Evolutionary conservation across 2,329 filamentous ascomycete genomes (phyloP), one percentile per base, ranked within the genome.

Genomic region (Colletotrichum sp.): DNA sequence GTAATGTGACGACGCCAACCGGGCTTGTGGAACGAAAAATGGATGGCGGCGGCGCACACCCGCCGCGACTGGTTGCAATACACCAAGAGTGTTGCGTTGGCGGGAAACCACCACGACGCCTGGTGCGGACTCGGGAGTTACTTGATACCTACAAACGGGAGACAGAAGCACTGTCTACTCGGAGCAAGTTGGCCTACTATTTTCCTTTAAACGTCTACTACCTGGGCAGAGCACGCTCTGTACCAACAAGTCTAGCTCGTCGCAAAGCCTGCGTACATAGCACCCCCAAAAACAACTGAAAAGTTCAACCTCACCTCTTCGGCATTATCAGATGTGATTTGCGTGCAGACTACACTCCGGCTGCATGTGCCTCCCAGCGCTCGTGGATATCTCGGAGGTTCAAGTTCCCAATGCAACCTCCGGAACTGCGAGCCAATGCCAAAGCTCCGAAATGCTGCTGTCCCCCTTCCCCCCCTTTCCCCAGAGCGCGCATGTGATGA

Each of bases 401-500:
- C 66, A 13, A 59, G 9, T 21, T 21, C 18, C 39, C 13, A 24
- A 43, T 52, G 65, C 36, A 63, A 60, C 48, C 64, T 43, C n/a
- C 70, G 70, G 61, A n/a, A 36, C 63, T 7, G 24, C 39, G 32
- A 67, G 7, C 73, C 73, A 75, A 75, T 61, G 61, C 39, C 26
- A 67, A 34, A 66, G n/a, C 26, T 16, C 12, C 28, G 48, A 21
- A 48, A n/a, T 48, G 39, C 36, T 43, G 39, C 7, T 13, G 10
- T 13, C 6, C 18, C 18, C 24, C 24, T 26, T 7, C 26, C 26
- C 26, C 28, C 28, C 43, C 43, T 52, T 52, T 7, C 16, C 36
- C 36, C 15, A 26, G 15, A n/a, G 32, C 15, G 64, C 34, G 73
- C 74, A 74, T 76, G 74, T 76, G 74, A 59, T 60, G 48, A 21